Percentiles rank a stretch among this genome's conserved stretches.
Conservation (phyloP, 306 rosid species). For the Inga oerstediana region DNA sequence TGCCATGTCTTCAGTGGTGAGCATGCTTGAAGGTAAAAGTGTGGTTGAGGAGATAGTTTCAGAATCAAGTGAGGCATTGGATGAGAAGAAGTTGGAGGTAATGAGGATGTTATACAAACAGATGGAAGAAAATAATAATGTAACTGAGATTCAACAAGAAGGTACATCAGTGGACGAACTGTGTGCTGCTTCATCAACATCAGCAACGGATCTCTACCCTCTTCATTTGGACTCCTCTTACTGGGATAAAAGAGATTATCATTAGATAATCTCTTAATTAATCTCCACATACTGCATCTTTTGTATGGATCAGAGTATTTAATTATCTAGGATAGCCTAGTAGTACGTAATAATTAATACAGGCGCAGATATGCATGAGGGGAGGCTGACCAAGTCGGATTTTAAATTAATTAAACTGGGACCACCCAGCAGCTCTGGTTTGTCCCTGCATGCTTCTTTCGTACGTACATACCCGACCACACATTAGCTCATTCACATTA, state of each 20-base stretch:
- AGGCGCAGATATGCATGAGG: no score
- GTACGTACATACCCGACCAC: no score
- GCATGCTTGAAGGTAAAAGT: constrained; percentile 43
- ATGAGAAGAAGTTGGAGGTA: constrained; percentile 36
- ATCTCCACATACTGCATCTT: not conserved
- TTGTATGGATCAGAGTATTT: no score
- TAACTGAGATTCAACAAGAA: not conserved
- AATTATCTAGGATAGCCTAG: no score
- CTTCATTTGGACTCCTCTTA: constrained; percentile 26
- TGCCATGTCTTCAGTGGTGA: constrained; percentile 35
- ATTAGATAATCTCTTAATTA: not conserved
- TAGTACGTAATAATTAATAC: no score
- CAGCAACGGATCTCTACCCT: constrained; percentile 27
- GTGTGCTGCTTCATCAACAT: constrained; percentile 29
- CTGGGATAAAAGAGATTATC: constrained; percentile 4
- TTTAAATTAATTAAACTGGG: no score
- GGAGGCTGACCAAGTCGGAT: no score
- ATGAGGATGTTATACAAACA: constrained; percentile 20
- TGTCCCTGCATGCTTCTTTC: no score
- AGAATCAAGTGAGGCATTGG: constrained; percentile 34
- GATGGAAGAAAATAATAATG: constrained; percentile 19
- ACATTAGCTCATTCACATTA: no score
- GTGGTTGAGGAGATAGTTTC: constrained; percentile 25
- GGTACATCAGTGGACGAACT: not conserved
- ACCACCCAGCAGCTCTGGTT: no score